Evolutionary conservation across 768 basidiomycete genomes (phyloP), one percentile per base, ranked within the genome.

Genomic region (Clitopilus hobsonii): DNA sequence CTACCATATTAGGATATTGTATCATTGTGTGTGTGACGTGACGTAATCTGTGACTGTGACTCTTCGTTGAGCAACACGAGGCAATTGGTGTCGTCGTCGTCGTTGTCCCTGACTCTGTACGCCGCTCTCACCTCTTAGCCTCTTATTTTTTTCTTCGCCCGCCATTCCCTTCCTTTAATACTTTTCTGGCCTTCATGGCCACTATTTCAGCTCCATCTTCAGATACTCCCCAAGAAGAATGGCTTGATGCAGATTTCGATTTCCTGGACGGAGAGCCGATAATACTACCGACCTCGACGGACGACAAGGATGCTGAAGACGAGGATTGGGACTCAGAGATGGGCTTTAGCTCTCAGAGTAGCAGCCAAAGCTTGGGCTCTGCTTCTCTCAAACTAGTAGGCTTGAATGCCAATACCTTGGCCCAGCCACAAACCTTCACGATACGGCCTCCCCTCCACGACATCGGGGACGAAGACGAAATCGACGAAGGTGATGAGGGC

Each of bases 211-310:
- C 85, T 5, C 86, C 84, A 11, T 71, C 80, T 47, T 73, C 78
- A 58, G 69, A 74, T 38, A 63, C 76, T 32, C 68, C 78, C 54
- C 80, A 81, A 58, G 90, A 93, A 71, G 89, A 91, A 74, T 93
- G 91, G 90, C 79, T 82, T 41, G 91, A 93, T 69, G 87, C 88
- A 58, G 91, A 93, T 71, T 92, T 93, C 66, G 91, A 91, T 67
- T 74, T 93, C 20, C 85, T 88, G 53, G 91, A 93, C 49, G 90
- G 82, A 38, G 81, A 81, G 49, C 75, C 82, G 49, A 79, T 90
- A 51, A 82, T 86, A 61, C 69, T 85, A 30, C 78, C 77, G 23
- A 80, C 79, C 20, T 20, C 41, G 11, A 18, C 41, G n/a, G 41
- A 45, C 41, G 86, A 88, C 75, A 86, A 79, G 71, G 83, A 84